These are phyloP conservation scores for Neocucurbitaria cava DNA, from an alignment of 2,329 filamentous ascomycete genomes.

Conservation along the genomic window DNA sequence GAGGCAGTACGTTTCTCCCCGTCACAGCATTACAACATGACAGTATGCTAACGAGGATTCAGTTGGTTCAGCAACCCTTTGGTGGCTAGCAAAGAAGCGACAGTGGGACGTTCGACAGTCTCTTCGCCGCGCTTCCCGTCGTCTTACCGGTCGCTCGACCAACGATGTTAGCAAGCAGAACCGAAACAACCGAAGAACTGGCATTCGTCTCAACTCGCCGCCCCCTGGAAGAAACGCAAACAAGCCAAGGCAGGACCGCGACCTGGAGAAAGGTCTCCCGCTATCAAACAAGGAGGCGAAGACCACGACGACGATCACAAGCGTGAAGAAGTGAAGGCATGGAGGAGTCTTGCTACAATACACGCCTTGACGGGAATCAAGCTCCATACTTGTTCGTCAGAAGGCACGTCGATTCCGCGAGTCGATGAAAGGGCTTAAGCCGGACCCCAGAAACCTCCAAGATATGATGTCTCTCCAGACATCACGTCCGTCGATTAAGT, in stretches of 20 bases:
- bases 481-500: neutral
- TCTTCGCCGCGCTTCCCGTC: slow-evolving; percentile 68
- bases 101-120: slow-evolving; percentile 81
- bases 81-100: slow-evolving; percentile 81
- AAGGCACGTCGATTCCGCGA: neutral
- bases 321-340: slow-evolving; percentile 21
- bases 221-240: slow-evolving; percentile 33
- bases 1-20: slow-evolving; percentile 66
- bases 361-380: neutral
- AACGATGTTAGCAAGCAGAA: slow-evolving; percentile 35
- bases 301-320: slow-evolving; percentile 46
- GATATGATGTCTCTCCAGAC: neutral
- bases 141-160: slow-evolving; percentile 51
- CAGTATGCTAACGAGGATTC: slow-evolving; percentile 18
- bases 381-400: neutral
- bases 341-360: neutral
- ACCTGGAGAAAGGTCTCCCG: slow-evolving; percentile 45
- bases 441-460: neutral
- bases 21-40: neutral
- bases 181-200: slow-evolving; percentile 44
- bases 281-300: slow-evolving; percentile 28
- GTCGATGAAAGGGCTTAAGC: neutral
- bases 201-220: slow-evolving; percentile 45
- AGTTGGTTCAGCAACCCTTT: slow-evolving; percentile 73
- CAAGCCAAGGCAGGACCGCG: slow-evolving; percentile 28